Conservation (phyloP, 2,329 filamentous ascomycete species). For the Diaporthe helianthi region DNA sequence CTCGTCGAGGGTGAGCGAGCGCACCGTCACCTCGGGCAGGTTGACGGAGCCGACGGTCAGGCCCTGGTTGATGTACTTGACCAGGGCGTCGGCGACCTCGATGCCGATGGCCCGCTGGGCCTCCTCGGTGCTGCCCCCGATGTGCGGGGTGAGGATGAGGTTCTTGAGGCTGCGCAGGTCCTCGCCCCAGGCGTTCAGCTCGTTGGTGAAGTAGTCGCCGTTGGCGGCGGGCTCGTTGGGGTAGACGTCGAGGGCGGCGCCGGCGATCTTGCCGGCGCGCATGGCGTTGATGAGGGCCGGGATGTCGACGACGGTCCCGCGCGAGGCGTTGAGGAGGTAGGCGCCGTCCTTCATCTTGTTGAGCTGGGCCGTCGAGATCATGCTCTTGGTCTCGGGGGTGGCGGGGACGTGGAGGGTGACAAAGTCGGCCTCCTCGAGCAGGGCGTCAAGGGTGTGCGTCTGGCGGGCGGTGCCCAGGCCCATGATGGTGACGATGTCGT, state of each 20-base stretch:
- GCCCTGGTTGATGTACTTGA: conserved; percentile 95
- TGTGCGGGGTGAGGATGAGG: conserved; percentile 94
- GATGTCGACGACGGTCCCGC: conserved; percentile 93
- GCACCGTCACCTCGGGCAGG: conserved; percentile 90
- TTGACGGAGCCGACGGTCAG: conserved; percentile 92
- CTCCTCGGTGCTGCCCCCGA: conserved; percentile 97
- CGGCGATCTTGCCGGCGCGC: conserved; percentile 84
- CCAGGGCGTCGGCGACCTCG: conserved; percentile 87
- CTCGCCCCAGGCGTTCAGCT: conserved; percentile 83
- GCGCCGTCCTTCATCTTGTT: conserved; percentile 90
- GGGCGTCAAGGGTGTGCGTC: conserved; percentile 76
- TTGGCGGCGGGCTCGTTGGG: conserved; percentile 93
- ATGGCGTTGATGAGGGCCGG: conserved; percentile 88
- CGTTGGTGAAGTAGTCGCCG: conserved; percentile 90
- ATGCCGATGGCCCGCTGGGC: conserved; percentile 95
- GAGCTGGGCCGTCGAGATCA: conserved; percentile 84
- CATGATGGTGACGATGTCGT: conserved; percentile 95
- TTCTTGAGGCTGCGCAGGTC: conserved; percentile 88
- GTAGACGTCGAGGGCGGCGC: conserved; percentile 96
- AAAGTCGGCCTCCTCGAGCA: conserved; percentile 85
- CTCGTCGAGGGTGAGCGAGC: conserved; percentile 89
- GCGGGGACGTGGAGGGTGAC: conserved; percentile 95
- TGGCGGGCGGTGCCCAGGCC: conserved; percentile 87
- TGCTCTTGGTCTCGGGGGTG: conserved; percentile 87
- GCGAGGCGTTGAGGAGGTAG: conserved; percentile 95